phyloP scores from a whole-genome alignment of 805 yeast species.

The Kodamaea fukazawae region DNA sequence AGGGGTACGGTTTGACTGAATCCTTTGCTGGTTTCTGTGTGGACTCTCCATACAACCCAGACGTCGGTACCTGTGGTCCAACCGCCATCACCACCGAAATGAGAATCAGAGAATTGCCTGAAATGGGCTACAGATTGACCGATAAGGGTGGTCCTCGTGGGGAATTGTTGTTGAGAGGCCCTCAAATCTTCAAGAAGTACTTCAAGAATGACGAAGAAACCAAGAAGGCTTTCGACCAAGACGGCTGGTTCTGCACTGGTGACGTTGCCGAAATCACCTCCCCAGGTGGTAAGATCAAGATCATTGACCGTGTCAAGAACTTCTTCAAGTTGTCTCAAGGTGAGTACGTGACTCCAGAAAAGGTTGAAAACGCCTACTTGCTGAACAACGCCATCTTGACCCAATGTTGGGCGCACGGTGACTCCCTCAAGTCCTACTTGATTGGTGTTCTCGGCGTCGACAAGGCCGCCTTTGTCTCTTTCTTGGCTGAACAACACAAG shows the following conservation, averaged over 20 bases:
- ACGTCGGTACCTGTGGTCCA: slow-evolving; percentile 26
- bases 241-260: slow-evolving; percentile 31
- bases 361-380: slow-evolving; percentile 26
- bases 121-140: slow-evolving; percentile 20
- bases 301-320: slow-evolving; percentile 32
- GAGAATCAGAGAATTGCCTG: slow-evolving; percentile 22
- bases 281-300: slow-evolving; percentile 20
- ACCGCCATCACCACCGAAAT: slow-evolving; percentile 18
- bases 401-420: slow-evolving; percentile 25
- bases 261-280: slow-evolving; percentile 17
- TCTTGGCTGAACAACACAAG: slow-evolving; percentile 15
- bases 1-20: slow-evolving; percentile 38
- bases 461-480: slow-evolving; percentile 13
- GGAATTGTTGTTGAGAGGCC: slow-evolving; percentile 26
- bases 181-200: slow-evolving; percentile 24
- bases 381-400: slow-evolving; percentile 17
- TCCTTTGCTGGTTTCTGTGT: slow-evolving; percentile 24
- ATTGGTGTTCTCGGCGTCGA: slow-evolving; percentile 27
- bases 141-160: slow-evolving; percentile 29
- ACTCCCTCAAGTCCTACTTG: slow-evolving; percentile 20
- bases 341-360: slow-evolving; percentile 31
- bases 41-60: slow-evolving; percentile 17
- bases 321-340: slow-evolving; percentile 33
- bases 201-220: slow-evolving; percentile 27
- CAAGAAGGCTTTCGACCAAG: slow-evolving; percentile 16